Percentiles rank a stretch among this genome's conserved stretches.
phyloP scores from a whole-genome alignment of 139 green algal genomes.

The Closterium sp. region DNA sequence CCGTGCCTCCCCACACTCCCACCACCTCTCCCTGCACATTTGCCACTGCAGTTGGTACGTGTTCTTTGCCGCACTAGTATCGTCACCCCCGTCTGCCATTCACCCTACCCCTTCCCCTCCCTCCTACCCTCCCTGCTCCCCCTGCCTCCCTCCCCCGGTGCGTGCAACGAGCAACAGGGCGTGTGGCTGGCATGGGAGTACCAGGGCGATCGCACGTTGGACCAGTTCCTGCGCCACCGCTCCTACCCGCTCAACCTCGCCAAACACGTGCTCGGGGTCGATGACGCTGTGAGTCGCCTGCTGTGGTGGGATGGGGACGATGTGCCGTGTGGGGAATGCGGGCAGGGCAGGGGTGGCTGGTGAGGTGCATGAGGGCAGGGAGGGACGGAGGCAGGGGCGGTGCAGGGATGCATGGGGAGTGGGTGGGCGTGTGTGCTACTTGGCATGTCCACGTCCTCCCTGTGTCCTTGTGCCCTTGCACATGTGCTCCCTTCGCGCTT shows the following conservation, averaged over 20 bases:
- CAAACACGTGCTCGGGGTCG: not conserved
- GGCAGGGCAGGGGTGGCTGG: no score
- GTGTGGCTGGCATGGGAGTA: constrained; percentile 52
- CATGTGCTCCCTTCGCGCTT: no score
- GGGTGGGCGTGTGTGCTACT: not conserved
- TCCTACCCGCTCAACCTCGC: constrained; percentile 36
- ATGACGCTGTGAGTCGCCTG: not conserved
- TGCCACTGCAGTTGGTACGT: no score
- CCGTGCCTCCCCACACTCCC: not conserved
- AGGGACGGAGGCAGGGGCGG: not conserved
- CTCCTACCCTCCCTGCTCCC: not conserved
- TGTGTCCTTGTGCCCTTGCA: no score
- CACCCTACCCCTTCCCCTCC: no score
- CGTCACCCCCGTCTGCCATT: no score
- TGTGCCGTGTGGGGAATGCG: no score
- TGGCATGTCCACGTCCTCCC: not conserved
- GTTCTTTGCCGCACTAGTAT: no score
- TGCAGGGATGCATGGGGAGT: not conserved
- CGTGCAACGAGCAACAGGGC: constrained; percentile 22
- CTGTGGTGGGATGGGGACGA: no score
- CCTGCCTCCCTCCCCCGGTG: not conserved
- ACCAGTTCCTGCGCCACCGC: constrained; percentile 16
- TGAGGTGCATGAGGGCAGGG: not conserved
- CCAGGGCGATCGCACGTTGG: constrained; percentile 40
- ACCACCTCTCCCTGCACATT: not conserved